Base-by-base conservation (phyloP, 176 grass and related monocot species). In the Avena eriantha region DNA sequence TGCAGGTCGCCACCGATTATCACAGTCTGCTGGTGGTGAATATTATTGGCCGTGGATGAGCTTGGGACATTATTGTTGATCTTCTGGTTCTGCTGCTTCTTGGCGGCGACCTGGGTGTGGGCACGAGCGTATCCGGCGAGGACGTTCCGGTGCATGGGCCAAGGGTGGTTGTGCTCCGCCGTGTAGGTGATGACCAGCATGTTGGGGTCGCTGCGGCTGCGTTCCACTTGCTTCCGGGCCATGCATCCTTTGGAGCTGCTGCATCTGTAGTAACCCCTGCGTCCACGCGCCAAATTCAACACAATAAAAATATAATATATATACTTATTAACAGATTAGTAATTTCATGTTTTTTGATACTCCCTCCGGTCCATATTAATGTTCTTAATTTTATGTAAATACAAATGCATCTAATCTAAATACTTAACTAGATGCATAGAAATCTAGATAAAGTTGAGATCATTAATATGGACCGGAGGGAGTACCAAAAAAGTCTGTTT, bases 151-250 rank as follows among this genome's bases (percentile, higher is more conserved):
- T 98, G 93, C 41, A 93, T 96, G 18, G 96, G 96, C 96, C 93
- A 98, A 18, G 93, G 93, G 54, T 98, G 96, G 67, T 96, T 93
- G 88, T 98, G 96, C 80, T 98, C 96, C 15, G 96, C 93, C 10
- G 96, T 94, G 84, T 98, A 98, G 75, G 96, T 98, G 58, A 98
- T 91, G 39, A 98, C 96, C 18, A 98, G 75, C 96, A 96, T 96
- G 60, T 96, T 96, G 10, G 96, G 96, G 66, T 98, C 96, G 7
- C 88, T 98, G 80, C 96, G 91, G 83, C 93, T 96, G 26, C 96
- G 93, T 88, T 98, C 96, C 23, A 98, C 96, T 88, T 98, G 96
- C 84, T 98, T 98, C 86, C 93, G 83, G 0, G 96, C 96, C 48
- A 95, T 92, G 56, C 96, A 98, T 8, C 92, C 96, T 70, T 98